phyloP scores from a whole-genome alignment of 2,329 filamentous ascomycete species.

The Phyllosticta paracitricarpa region DNA sequence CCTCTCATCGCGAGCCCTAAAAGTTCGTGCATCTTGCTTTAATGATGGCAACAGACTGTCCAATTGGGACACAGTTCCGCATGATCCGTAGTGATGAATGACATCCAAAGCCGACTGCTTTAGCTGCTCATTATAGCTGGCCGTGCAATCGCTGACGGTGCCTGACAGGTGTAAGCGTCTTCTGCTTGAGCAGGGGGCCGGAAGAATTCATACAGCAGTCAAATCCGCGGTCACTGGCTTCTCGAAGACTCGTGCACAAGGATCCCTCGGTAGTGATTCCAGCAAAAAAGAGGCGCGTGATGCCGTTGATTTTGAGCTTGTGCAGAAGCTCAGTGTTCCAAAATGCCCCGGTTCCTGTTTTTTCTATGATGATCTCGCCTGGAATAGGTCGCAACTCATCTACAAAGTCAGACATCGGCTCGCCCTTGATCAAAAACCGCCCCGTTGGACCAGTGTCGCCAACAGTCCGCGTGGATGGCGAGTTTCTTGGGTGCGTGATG shows the following conservation, averaged over 20 bases:
- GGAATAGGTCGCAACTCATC: slow-evolving; percentile 43
- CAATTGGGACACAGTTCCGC: slow-evolving; percentile 38
- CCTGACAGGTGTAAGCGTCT: slow-evolving; percentile 23
- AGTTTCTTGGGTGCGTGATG: neutral
- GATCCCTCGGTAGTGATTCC: slow-evolving; percentile 52
- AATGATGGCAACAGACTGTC: slow-evolving; percentile 31
- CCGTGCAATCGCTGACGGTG: slow-evolving; percentile 34
- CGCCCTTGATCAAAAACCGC: slow-evolving; percentile 42
- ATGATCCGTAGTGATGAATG: slow-evolving; percentile 41
- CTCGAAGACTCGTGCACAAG: slow-evolving; percentile 46
- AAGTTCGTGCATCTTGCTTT: slow-evolving; percentile 13
- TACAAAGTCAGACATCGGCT: slow-evolving; percentile 46
- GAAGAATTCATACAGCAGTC: slow-evolving; percentile 39
- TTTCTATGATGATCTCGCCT: slow-evolving; percentile 47
- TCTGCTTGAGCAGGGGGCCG: neutral
- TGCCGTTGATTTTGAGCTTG: slow-evolving; percentile 42
- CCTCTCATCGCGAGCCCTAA: neutral
- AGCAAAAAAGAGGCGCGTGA: slow-evolving; percentile 49
- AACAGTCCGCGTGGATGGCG: slow-evolving; percentile 33
- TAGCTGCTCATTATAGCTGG: slow-evolving; percentile 39
- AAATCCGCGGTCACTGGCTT: slow-evolving; percentile 51
- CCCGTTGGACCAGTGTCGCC: slow-evolving; percentile 46
- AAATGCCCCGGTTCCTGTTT: slow-evolving; percentile 50
- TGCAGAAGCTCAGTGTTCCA: slow-evolving; percentile 48
- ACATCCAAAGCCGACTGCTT: slow-evolving; percentile 40